Percentiles rank a stretch among this genome's conserved stretches.
Evolutionary conservation across 2,329 filamentous ascomycete genomes (phyloP).

Genomic region (Alternaria novae-zelandiae): DNA sequence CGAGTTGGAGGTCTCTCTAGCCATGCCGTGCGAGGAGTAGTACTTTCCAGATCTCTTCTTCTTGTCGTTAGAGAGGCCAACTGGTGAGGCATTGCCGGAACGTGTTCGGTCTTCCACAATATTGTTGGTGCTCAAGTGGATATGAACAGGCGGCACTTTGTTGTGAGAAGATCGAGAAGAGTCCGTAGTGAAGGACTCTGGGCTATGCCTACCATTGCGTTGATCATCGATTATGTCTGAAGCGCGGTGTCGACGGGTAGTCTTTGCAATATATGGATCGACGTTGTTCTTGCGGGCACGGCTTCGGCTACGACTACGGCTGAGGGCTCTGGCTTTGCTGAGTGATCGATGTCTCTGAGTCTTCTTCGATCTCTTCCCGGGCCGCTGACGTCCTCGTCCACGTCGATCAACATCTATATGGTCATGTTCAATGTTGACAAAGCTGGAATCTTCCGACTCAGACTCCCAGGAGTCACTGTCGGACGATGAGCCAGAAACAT

Average conservation of each 20-base stretch:
- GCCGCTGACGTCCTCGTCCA: slow-evolving; percentile 21
- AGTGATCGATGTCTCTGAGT: slow-evolving; percentile 12
- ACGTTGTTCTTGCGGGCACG: slow-evolving; percentile 11
- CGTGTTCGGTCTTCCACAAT: slow-evolving; percentile 17
- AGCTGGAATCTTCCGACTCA: slow-evolving; percentile 21
- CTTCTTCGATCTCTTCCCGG: slow-evolving; percentile 16
- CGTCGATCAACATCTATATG: slow-evolving; percentile 22
- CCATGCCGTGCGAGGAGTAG: slow-evolving; percentile 19
- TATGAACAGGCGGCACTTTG: slow-evolving; percentile 26
- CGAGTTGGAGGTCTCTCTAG: slow-evolving; percentile 14
- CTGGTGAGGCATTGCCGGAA: slow-evolving; percentile 14
- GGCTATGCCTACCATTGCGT: slow-evolving; percentile 25
- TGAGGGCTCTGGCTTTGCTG: slow-evolving; percentile 16
- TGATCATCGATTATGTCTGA: slow-evolving; percentile 20
- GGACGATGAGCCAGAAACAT: slow-evolving; percentile 17
- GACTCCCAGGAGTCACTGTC: slow-evolving; percentile 23
- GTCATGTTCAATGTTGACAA: slow-evolving; percentile 25
- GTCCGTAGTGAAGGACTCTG: slow-evolving; percentile 15
- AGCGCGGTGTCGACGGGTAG: slow-evolving; percentile 15
- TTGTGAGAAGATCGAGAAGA: slow-evolving; percentile 24
- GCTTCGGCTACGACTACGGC: slow-evolving; percentile 9
- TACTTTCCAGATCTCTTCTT: slow-evolving; percentile 14
- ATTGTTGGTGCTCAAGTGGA: slow-evolving; percentile 22
- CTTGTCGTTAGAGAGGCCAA: slow-evolving; percentile 13
- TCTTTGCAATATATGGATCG: slow-evolving; percentile 14